Evolutionary conservation across 2,329 filamentous ascomycete species (phyloP).

Genomic region (Rhexocercosporidium sp.): DNA sequence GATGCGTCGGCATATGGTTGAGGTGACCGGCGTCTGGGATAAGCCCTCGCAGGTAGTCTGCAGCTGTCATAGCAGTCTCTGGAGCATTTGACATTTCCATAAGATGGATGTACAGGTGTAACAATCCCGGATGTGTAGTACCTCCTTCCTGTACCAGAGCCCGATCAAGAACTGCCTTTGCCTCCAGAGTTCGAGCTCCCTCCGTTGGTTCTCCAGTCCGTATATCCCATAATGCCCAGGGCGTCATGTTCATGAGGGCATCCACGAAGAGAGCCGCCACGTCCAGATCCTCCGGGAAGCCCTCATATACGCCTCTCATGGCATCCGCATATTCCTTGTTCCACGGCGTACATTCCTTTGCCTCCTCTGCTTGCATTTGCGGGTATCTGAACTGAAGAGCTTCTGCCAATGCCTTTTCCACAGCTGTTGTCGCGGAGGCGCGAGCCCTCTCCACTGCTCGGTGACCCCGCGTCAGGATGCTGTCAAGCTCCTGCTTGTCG

Average conservation of each 20-base stretch:
- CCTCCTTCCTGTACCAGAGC: conserved; percentile 57
- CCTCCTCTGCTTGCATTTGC: conserved; percentile 45
- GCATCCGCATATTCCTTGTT: conserved; percentile 66
- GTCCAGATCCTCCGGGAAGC: conserved; percentile 62
- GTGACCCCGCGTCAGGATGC: conserved; percentile 54
- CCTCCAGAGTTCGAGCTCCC: conserved; percentile 61
- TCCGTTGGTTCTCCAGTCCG: conserved; percentile 59
- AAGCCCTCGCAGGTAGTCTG: conserved; percentile 66
- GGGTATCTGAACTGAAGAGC: conserved; percentile 69
- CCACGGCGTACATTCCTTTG: conserved; percentile 56
- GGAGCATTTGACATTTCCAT: conserved; percentile 77
- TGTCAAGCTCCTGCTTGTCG: conserved; percentile 62
- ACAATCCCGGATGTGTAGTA: conserved; percentile 67
- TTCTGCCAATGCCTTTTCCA: conserved; percentile 67
- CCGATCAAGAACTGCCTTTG: conserved; percentile 61
- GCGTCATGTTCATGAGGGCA: conserved; percentile 68
- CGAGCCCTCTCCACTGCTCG: conserved; percentile 52
- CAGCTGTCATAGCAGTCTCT: conserved; percentile 64
- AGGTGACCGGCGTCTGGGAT: conserved; percentile 74
- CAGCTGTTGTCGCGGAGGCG: conserved; percentile 43
- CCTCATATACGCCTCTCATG: conserved; percentile 60
- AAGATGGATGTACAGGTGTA: conserved; percentile 79
- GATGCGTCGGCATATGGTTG: conserved; percentile 78
- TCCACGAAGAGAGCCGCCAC: conserved; percentile 69
- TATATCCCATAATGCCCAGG: conserved; percentile 69